These are phyloP conservation scores for Geranomyces variabilis DNA, from an alignment of 192 early-diverging fungal species.

Conservation along the genomic window DNA sequence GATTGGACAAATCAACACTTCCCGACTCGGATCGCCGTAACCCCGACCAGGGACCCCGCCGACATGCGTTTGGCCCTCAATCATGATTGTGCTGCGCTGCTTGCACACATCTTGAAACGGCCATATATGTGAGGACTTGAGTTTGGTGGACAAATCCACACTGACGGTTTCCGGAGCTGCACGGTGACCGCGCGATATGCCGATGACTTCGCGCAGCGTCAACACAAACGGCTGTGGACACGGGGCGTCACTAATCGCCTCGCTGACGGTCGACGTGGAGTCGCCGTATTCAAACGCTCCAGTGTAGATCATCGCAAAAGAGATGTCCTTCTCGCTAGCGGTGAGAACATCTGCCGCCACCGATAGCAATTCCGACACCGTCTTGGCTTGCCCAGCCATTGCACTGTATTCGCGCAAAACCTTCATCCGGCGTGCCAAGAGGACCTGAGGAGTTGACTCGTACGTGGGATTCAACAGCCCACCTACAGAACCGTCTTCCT, in stretches of 20 bases:
- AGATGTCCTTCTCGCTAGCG: constrained; percentile 13
- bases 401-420: constrained; percentile 29
- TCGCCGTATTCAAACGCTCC: constrained; percentile 17
- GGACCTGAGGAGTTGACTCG: constrained; percentile 19
- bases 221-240: constrained; percentile 8
- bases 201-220: constrained; percentile 1
- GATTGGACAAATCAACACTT: constrained; percentile 33
- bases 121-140: constrained; percentile 1
- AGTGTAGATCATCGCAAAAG: constrained; percentile 27
- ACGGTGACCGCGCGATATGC: constrained; percentile 4
- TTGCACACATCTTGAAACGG: constrained; percentile 25
- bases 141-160: constrained; percentile 14
- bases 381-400: constrained; percentile 14
- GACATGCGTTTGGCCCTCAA: not conserved
- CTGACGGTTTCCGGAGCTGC: constrained; percentile 17
- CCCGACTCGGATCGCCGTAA: constrained; percentile 6
- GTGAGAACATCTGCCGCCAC: constrained; percentile 14
- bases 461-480: constrained; percentile 34
- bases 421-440: constrained; percentile 24
- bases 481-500: constrained; percentile 35
- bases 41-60: constrained; percentile 28
- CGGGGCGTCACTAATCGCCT: not conserved
- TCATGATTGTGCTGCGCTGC: not conserved
- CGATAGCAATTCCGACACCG: not conserved
- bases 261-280: not conserved